phyloP scores from a whole-genome alignment of 2,329 filamentous ascomycete genomes.

The Bipolaris cookei region DNA sequence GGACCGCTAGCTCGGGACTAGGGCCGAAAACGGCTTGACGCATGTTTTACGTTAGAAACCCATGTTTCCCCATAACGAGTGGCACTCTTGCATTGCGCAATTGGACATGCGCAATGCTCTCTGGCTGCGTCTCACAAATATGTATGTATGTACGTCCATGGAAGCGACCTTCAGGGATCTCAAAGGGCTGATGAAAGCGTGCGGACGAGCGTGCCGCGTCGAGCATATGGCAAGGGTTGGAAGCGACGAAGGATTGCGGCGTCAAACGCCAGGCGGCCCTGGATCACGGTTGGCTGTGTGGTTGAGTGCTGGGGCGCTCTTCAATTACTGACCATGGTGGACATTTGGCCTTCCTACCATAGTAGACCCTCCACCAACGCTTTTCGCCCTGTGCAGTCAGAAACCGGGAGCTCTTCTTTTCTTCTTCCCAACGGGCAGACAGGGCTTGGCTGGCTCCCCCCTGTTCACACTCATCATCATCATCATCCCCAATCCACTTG shows the following conservation, averaged over 20 bases:
- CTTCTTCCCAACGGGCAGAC: too few relatives aligned
- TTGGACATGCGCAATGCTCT: neutral
- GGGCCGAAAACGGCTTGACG: neutral
- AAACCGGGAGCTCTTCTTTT: neutral
- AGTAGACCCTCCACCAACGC: constrained; percentile 4
- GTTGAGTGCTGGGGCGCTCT: too few relatives aligned
- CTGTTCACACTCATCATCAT: too few relatives aligned
- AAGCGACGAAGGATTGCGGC: constrained; percentile 9
- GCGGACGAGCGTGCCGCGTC: neutral
- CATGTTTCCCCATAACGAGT: neutral
- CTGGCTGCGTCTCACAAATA: neutral
- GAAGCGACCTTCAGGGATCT: neutral
- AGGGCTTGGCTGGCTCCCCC: too few relatives aligned
- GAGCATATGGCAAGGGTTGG: neutral
- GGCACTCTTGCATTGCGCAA: too few relatives aligned
- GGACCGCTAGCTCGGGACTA: constrained; percentile 14
- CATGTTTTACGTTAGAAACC: neutral
- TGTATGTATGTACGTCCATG: too few relatives aligned
- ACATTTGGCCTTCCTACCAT: neutral
- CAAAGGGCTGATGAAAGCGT: neutral
- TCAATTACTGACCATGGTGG: too few relatives aligned
- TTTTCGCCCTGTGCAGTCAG: constrained; percentile 7
- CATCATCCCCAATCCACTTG: too few relatives aligned
- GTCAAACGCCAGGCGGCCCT: constrained; percentile 6
- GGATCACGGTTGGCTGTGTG: neutral